Evolutionary conservation across 495 filamentous ascomycete species (phyloP).

Genomic region (Bacidia rubella): DNA sequence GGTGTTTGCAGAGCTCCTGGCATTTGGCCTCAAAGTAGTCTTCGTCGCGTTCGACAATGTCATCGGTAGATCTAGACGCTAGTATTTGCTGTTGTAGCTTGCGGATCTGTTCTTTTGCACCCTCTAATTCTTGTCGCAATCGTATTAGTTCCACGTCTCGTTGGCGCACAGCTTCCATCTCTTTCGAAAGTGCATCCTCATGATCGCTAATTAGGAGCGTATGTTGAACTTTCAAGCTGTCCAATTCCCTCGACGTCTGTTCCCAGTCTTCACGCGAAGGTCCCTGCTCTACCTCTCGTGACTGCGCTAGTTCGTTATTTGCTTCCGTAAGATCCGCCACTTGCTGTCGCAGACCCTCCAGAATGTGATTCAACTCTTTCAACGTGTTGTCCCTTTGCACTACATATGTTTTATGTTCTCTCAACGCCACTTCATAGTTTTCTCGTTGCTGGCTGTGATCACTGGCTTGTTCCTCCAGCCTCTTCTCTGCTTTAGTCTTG

Average conservation of each 20-base stretch:
- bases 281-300: conserved; percentile 43
- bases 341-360: conserved; percentile 69
- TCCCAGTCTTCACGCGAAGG: conserved; percentile 35
- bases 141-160: conserved; percentile 68
- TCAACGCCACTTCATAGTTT: conserved; percentile 41
- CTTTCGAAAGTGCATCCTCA: conserved; percentile 45
- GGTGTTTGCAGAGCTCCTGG: conserved; percentile 81
- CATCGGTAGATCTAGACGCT: conserved; percentile 45
- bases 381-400: conserved; percentile 62
- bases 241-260: conserved; percentile 44
- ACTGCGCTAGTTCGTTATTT: conserved; percentile 60
- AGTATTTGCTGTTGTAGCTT: conserved; percentile 75
- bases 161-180: conserved; percentile 49
- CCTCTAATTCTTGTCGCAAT: conserved; percentile 64
- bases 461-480: conserved; percentile 31
- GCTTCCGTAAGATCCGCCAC: conserved; percentile 57
- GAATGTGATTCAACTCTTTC: conserved; percentile 57
- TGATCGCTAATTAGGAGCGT: conserved; percentile 47
- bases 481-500: conserved; percentile 52
- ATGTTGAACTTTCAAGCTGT: conserved; percentile 46
- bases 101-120: conserved; percentile 62
- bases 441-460: conserved; percentile 43
- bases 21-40: conserved; percentile 93
- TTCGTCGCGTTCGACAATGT: conserved; percentile 75
- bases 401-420: conserved; percentile 40